Conservation (phyloP, 1,139 yeast species). For the Candida tetrigidarum region DNA sequence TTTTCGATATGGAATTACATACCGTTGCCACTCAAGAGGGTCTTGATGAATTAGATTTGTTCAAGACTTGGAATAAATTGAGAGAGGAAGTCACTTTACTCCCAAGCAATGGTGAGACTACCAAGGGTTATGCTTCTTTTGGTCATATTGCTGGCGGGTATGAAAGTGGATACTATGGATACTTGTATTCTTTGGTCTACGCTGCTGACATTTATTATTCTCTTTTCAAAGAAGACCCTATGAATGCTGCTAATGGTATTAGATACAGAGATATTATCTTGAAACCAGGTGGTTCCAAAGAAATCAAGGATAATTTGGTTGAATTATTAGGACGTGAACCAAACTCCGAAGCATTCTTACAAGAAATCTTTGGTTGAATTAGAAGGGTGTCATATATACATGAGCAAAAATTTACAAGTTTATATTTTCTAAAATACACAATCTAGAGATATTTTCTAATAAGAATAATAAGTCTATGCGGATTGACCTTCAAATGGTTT, state of each 20-base stretch:
- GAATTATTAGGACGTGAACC: slow-evolving; percentile 81
- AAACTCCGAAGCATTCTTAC: slow-evolving; percentile 67
- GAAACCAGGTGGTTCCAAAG: slow-evolving; percentile 73
- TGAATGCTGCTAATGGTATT: slow-evolving; percentile 63
- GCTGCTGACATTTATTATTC: slow-evolving; percentile 83
- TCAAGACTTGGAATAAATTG: slow-evolving; percentile 63
- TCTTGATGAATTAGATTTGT: slow-evolving; percentile 48
- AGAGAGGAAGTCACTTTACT: slow-evolving; percentile 62
- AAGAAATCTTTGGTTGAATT: slow-evolving; percentile 47
- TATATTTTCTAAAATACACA: slow-evolving; percentile 8
- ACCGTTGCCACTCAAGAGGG: slow-evolving; percentile 47
- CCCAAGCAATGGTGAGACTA: slow-evolving; percentile 54
- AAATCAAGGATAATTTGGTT: slow-evolving; percentile 63
- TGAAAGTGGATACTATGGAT: slow-evolving; percentile 87
- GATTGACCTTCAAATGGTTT: slow-evolving; percentile 63
- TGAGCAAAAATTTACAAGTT: slow-evolving; percentile 6
- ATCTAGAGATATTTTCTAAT: not conserved
- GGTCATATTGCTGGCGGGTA: slow-evolving; percentile 88
- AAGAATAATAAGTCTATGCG: slow-evolving; percentile 14
- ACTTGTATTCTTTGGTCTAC: slow-evolving; percentile 83
- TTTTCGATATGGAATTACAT: slow-evolving; percentile 77
- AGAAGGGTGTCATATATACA: not conserved
- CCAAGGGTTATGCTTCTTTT: slow-evolving; percentile 75
- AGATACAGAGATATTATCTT: slow-evolving; percentile 72
- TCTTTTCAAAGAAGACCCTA: slow-evolving; percentile 70